Base-by-base conservation (phyloP, 805 yeast species). In the Schwanniomyces polymorphus region DNA sequence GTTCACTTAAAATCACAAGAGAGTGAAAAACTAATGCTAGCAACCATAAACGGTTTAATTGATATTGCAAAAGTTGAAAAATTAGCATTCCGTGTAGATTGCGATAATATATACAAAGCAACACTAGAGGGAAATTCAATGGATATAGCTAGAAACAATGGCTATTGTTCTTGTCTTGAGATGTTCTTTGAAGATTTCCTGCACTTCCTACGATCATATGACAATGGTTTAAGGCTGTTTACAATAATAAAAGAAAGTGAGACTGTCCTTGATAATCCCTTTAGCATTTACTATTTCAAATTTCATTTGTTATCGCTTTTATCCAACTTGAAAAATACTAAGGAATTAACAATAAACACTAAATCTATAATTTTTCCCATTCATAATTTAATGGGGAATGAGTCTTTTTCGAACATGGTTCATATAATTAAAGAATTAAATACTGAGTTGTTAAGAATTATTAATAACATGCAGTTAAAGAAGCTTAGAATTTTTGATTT, bases 1-100 rank as follows among this genome's bases (percentile, higher is more conserved):
- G 34, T 35, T 29, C 56, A 52, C 26, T 52, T 51, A 7, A 47
- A 45, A 39, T 38, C 40, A n/a, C 27, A 26, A 25, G 31, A 35
- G 11, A 26, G 27, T 12, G 35, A 42, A 33, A 54, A 50, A 37
- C 27, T 38, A 17, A 25, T 26, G n/a, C 42, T 52, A 35, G 23
- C 18, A 9, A 23, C 31, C n/a, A 28, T 52, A 16, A 26, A 23
- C 10, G 17, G 29, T 4, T 39, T 35, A n/a, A 40, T 51, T 23
- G 33, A 48, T 26, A 5, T 45, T 16, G 17, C 29, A 10, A 38
- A 27, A 4, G 5, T 51, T 11, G 29, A 37, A 11, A 23, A 31
- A 18, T 14, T 51, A 11, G 16, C 34, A 9, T 35, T 52, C 12
- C 41, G 42, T 31, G 43, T 52, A 5, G 54, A 50, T 14, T 52